Conservation (phyloP, 2,329 filamentous ascomycete species). For the Meredithiella fracta region DNA sequence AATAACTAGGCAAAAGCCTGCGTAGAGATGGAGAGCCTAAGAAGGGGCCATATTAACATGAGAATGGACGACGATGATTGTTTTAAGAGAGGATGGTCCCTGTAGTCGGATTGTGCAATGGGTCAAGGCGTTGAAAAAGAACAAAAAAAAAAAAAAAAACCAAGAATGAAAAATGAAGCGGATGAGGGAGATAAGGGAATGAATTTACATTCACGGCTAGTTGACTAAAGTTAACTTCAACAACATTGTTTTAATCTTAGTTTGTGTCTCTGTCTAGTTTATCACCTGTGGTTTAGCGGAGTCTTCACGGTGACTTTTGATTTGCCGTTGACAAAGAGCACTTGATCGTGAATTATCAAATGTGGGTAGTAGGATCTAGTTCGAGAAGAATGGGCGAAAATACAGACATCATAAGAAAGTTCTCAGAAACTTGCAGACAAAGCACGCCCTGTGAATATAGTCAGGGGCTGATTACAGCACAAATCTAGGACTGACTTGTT, state of each 20-base stretch:
- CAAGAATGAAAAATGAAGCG: too few species aligned
- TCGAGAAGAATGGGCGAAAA: too few species aligned
- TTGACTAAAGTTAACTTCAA: background rate
- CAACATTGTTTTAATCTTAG: background rate
- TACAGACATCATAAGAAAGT: too few species aligned
- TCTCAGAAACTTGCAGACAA: background rate
- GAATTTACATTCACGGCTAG: too few species aligned
- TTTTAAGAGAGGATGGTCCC: background rate
- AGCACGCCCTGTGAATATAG: background rate
- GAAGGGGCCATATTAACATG: slow-evolving; percentile 10
- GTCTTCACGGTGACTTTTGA: background rate
- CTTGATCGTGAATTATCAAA: background rate
- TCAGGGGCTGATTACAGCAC: slow-evolving; percentile 1
- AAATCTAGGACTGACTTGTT: background rate
- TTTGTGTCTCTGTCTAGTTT: background rate
- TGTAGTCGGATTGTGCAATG: background rate
- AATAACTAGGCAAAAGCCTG: background rate
- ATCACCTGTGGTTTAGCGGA: background rate
- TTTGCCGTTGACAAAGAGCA: background rate
- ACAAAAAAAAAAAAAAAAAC: background rate
- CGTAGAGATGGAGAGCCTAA: background rate
- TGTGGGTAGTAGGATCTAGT: too few species aligned
- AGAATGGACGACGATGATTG: background rate
- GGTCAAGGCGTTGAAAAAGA: background rate
- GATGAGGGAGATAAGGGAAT: background rate